Percentiles rank a stretch among this genome's conserved stretches.
These are phyloP conservation scores for Aeschynomene evenia DNA, from an alignment of 306 rosid species.

Conservation along the genomic window DNA sequence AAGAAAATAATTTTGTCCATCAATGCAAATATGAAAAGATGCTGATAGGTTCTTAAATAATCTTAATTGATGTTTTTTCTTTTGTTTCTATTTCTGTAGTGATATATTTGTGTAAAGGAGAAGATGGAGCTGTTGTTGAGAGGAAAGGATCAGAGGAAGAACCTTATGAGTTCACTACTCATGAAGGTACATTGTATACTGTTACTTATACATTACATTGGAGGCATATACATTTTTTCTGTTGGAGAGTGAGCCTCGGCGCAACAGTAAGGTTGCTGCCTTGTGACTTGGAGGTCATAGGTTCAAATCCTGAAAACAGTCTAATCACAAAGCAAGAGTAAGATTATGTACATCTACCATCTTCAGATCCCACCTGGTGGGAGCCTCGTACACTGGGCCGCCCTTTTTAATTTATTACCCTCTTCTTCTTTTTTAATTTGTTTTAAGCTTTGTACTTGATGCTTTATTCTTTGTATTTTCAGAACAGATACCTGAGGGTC, in stretches of 20 bases:
- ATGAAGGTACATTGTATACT: conserved; percentile 50
- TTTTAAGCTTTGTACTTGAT: background rate
- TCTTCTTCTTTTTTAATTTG: background rate
- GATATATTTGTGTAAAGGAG: conserved; percentile 43
- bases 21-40: background rate
- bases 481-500: conserved; percentile 55
- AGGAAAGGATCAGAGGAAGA: conserved; percentile 57
- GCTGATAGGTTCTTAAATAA: background rate
- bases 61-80: no score
- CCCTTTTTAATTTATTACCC: background rate
- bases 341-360: no score
- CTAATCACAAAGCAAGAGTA: no score
- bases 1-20: conserved; percentile 3
- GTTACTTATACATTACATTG: background rate
- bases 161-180: conserved; percentile 53
- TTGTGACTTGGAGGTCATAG: no score
- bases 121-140: conserved; percentile 54
- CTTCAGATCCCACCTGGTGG: no score
- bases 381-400: no score
- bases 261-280: no score
- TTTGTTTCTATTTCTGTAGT: conserved; percentile 43
- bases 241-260: no score
- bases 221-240: conserved; percentile 4
- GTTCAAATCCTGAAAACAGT: no score
- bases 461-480: conserved; percentile 25